Conservation (phyloP, 2,329 filamentous ascomycete species). For the Pyrenochaeta sp. region DNA sequence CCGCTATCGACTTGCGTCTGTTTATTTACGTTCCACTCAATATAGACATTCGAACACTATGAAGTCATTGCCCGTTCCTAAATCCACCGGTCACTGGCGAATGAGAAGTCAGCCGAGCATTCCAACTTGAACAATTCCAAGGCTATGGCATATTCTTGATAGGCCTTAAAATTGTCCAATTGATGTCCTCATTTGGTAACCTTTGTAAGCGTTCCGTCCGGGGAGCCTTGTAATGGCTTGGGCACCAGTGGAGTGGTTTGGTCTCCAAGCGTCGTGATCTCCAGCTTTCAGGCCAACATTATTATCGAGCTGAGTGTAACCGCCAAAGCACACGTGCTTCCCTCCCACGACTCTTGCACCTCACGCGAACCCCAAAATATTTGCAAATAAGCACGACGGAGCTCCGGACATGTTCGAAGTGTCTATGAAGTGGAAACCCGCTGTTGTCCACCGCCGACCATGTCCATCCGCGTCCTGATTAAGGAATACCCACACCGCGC, state of each 20-base stretch:
- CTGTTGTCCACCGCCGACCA: slow-evolving; percentile 32
- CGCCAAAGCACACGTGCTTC: slow-evolving; percentile 35
- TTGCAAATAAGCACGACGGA: slow-evolving; percentile 3
- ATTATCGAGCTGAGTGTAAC: slow-evolving; percentile 24
- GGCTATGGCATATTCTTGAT: not conserved
- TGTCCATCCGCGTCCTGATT: slow-evolving; percentile 76
- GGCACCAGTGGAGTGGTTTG: slow-evolving; percentile 27
- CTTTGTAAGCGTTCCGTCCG: slow-evolving; percentile 20
- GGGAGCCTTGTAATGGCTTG: slow-evolving; percentile 22
- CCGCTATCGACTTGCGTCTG: not conserved
- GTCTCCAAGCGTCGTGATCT: slow-evolving; percentile 19
- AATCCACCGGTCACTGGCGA: not conserved
- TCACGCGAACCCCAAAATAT: slow-evolving; percentile 3
- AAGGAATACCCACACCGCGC: slow-evolving; percentile 87
- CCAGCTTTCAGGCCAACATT: slow-evolving; percentile 23
- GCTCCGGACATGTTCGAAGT: slow-evolving; percentile 34
- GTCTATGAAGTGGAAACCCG: slow-evolving; percentile 11
- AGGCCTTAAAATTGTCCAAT: slow-evolving; percentile 12
- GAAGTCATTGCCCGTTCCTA: not conserved
- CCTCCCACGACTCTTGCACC: slow-evolving; percentile 19
- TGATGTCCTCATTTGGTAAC: slow-evolving; percentile 11
- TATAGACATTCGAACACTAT: not conserved
- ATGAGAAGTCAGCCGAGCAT: not conserved
- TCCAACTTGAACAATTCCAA: not conserved
- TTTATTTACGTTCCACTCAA: not conserved